These are phyloP conservation scores for Curvularia spicifera DNA, from an alignment of 2,329 filamentous ascomycete genomes.

Conservation along the genomic window DNA sequence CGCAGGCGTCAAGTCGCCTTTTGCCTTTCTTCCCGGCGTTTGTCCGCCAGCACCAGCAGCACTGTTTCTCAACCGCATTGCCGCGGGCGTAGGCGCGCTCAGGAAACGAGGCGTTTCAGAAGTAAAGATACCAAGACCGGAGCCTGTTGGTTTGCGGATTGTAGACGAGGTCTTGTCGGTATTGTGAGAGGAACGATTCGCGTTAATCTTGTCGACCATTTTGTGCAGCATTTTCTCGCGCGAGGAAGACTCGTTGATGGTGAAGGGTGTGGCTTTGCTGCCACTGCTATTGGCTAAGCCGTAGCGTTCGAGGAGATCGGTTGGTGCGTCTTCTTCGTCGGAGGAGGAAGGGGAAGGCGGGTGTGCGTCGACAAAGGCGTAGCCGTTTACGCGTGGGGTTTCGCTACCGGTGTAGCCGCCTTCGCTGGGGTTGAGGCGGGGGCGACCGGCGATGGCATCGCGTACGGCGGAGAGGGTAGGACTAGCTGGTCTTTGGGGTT, in stretches of 20 bases:
- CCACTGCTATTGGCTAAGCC: conserved; percentile 38
- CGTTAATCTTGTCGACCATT: conserved; percentile 59
- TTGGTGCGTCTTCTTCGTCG: conserved; percentile 48
- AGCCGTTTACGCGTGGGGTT: conserved; percentile 91
- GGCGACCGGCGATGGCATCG: conserved; percentile 79
- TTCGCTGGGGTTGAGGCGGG: conserved; percentile 68
- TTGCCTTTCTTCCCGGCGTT: conserved; percentile 54
- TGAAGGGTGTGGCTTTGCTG: conserved; percentile 63
- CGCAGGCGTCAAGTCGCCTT: conserved; percentile 71
- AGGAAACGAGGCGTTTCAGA: conserved; percentile 67
- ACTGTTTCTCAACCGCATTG: conserved; percentile 43
- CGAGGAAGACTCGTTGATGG: conserved; percentile 73
- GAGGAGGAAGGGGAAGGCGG: conserved; percentile 75
- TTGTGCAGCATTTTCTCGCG: conserved; percentile 79
- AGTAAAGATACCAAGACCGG: conserved; percentile 38
- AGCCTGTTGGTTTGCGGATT: conserved; percentile 14
- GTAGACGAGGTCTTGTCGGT: background rate
- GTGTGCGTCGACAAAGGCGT: conserved; percentile 91
- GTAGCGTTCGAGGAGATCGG: conserved; percentile 53
- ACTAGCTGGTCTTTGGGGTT: conserved; percentile 68
- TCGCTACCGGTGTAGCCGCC: conserved; percentile 69
- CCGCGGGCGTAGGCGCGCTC: conserved; percentile 71
- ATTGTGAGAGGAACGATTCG: conserved; percentile 17
- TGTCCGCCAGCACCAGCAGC: conserved; percentile 59
- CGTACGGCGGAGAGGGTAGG: conserved; percentile 83